Conservation (phyloP, 2,329 filamentous ascomycete genomes). For the Sphaceloma murrayae region DNA sequence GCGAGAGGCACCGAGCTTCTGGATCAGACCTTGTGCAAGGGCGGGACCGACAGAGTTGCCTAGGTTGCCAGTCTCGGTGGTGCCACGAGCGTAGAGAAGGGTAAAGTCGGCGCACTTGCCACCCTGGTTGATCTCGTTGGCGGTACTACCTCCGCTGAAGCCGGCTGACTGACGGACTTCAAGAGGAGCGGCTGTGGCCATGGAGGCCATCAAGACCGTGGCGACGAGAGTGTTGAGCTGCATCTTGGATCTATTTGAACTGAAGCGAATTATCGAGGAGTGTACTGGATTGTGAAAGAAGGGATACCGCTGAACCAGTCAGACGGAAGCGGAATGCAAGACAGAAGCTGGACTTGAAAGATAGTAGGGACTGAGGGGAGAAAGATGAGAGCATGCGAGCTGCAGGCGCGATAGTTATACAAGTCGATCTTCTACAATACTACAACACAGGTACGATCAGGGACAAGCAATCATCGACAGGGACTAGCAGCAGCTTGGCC, state of each 20-base stretch:
- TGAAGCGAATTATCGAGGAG: too few species aligned
- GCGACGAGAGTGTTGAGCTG: constrained; percentile 21
- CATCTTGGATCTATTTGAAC: constrained; percentile 16
- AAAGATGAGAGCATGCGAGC: not conserved
- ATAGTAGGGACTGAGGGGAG: constrained; percentile 5
- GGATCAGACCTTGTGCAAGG: constrained; percentile 39
- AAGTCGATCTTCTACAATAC: not conserved
- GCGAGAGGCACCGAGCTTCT: constrained; percentile 34
- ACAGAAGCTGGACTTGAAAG: constrained; percentile 9
- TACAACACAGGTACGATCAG: not conserved
- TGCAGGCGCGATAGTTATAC: not conserved
- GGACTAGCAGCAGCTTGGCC: constrained; percentile 2
- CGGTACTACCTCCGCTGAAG: constrained; percentile 20
- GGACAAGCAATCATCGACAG: not conserved
- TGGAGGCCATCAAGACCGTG: constrained; percentile 20
- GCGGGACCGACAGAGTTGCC: constrained; percentile 42
- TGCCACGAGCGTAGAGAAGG: constrained; percentile 49
- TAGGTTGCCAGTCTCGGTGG: constrained; percentile 45
- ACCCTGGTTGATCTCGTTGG: constrained; percentile 23
- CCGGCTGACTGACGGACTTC: constrained; percentile 18
- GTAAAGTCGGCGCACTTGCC: constrained; percentile 38
- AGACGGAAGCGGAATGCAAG: constrained; percentile 6
- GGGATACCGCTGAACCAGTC: constrained; percentile 11
- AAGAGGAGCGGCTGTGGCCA: constrained; percentile 19
- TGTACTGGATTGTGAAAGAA: too few species aligned